Evolutionary conservation across 228 moss, liverwort and hornwort genomes (phyloP).

Genomic region (Sphagnum fallax): DNA sequence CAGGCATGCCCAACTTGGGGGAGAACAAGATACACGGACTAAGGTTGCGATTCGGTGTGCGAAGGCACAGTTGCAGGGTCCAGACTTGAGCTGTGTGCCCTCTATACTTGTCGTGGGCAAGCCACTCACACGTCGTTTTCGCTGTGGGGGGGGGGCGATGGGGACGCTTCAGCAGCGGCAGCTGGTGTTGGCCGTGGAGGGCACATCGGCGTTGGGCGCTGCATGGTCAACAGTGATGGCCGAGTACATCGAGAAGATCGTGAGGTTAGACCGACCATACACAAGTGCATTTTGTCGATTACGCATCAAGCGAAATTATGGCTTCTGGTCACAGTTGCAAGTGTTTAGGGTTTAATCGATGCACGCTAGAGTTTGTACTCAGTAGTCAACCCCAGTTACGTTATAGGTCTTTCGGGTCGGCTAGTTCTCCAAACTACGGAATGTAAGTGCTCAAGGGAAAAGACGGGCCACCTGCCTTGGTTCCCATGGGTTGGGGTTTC

Average conservation of each 20-base stretch:
- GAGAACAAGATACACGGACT: too few species aligned
- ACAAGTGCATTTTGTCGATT: neutral
- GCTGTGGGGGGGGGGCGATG: too few species aligned
- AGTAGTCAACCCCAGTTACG: neutral
- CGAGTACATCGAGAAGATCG: conserved; percentile 88
- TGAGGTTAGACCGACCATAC: conserved; percentile 34
- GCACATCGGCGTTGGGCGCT: conserved; percentile 77
- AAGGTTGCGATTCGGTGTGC: too few species aligned
- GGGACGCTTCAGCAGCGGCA: conserved; percentile 33
- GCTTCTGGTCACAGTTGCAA: neutral
- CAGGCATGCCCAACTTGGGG: too few species aligned
- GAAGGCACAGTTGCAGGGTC: too few species aligned
- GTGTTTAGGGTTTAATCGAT: neutral
- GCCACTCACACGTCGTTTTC: too few species aligned
- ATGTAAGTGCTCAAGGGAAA: too few species aligned
- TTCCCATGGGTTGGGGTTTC: neutral
- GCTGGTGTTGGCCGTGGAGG: conserved; percentile 83
- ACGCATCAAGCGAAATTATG: too few species aligned
- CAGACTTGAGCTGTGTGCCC: too few species aligned
- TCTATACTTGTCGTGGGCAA: too few species aligned
- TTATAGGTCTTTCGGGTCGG: neutral
- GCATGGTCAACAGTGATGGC: conserved; percentile 56
- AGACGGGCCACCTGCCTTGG: neutral
- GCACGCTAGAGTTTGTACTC: neutral
- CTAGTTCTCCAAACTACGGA: neutral